Conservation (phyloP, 768 basidiomycete species). For the Trichaptum fuscoviolaceum region DNA sequence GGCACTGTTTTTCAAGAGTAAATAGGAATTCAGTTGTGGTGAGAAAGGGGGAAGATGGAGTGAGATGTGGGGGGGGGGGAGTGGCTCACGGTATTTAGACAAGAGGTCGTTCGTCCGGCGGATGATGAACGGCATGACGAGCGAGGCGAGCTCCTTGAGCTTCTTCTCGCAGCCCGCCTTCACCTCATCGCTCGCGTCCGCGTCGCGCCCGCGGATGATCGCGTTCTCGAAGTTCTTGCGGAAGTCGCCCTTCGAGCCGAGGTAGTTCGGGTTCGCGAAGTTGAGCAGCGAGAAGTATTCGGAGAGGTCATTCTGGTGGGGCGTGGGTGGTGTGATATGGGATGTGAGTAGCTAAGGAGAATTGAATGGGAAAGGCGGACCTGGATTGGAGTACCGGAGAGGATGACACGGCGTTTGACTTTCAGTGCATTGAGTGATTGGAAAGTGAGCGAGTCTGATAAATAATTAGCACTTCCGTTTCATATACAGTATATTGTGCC, state of each 20-base stretch:
- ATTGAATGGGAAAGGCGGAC: constrained; percentile 27
- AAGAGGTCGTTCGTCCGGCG: constrained; percentile 89
- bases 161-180: constrained; percentile 86
- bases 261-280: constrained; percentile 88
- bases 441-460: constrained; percentile 79
- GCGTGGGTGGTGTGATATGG: not conserved
- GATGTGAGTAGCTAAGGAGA: constrained; percentile 9
- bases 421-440: constrained; percentile 76
- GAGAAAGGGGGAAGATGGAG: constrained; percentile 19
- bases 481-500: constrained; percentile 5
- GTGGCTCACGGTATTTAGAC: constrained; percentile 91
- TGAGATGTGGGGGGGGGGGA: too few relatives aligned
- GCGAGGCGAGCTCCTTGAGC: constrained; percentile 81
- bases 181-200: constrained; percentile 71
- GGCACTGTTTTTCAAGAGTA: constrained; percentile 56
- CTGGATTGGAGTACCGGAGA: constrained; percentile 93
- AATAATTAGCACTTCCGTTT: constrained; percentile 5
- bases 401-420: constrained; percentile 86
- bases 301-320: constrained; percentile 75
- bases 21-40: constrained; percentile 10
- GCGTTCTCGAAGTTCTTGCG: constrained; percentile 92
- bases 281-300: constrained; percentile 93
- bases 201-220: constrained; percentile 87
- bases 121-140: constrained; percentile 93
- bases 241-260: constrained; percentile 86